Conservation (phyloP, 2,329 filamentous ascomycete genomes). For the Talaromyces funiculosus region DNA sequence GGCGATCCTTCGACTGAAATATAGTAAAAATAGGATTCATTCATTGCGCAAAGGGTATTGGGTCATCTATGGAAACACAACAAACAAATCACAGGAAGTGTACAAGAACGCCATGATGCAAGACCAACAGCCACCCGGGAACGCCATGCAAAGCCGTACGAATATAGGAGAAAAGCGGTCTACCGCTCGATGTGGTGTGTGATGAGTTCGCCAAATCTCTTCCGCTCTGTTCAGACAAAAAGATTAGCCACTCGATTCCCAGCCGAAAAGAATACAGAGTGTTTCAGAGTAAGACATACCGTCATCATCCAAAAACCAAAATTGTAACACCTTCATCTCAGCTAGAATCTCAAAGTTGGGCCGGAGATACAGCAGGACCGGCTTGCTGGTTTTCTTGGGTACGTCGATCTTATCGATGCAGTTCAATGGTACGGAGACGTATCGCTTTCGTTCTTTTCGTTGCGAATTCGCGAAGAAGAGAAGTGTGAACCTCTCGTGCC, state of each 20-base stretch:
- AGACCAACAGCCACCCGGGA: background rate
- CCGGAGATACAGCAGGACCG: slow-evolving; percentile 32
- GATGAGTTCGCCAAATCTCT: slow-evolving; percentile 24
- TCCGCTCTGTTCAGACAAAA: slow-evolving; percentile 21
- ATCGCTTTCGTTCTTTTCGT: slow-evolving; percentile 35
- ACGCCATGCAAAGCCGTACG: background rate
- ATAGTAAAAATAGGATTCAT: background rate
- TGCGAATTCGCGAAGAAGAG: slow-evolving; percentile 41
- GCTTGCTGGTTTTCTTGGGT: slow-evolving; percentile 35
- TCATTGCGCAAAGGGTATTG: slow-evolving; percentile 9
- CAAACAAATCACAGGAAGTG: background rate
- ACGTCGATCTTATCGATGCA: slow-evolving; percentile 35
- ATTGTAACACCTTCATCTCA: slow-evolving; percentile 33
- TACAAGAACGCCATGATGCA: slow-evolving; percentile 11
- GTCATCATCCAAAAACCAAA: slow-evolving; percentile 36
- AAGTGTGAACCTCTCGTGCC: slow-evolving; percentile 32
- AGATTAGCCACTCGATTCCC: background rate
- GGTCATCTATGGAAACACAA: background rate
- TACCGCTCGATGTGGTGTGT: slow-evolving; percentile 6
- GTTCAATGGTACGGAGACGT: slow-evolving; percentile 37
- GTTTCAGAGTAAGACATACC: slow-evolving; percentile 22
- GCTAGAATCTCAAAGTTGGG: slow-evolving; percentile 39
- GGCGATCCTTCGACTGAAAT: background rate
- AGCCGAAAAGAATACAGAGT: background rate
- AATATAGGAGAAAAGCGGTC: background rate